Base-by-base conservation (phyloP, 2,329 filamentous ascomycete genomes). In the Bipolaris victoriae region DNA sequence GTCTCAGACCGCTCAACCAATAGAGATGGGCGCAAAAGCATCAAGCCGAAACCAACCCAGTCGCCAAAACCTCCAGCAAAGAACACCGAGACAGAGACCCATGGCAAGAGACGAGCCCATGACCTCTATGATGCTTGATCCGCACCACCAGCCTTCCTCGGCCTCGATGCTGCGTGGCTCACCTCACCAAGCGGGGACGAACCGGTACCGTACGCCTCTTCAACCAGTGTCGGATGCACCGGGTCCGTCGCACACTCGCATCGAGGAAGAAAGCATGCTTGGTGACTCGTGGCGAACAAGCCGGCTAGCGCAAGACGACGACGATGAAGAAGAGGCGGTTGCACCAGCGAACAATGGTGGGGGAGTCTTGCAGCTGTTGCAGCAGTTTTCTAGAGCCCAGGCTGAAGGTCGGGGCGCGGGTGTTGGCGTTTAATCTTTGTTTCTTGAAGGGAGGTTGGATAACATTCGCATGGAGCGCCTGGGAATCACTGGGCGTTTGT, bases 51-150 rank as follows among this genome's bases (percentile, higher is more conserved):
- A 66, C 1, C 71, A 68, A 7, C 33, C 61, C 4, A 57, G 63
- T 7, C 61, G 67, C 10, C 40, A 70, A 46, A 59, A 63, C 26
- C 44, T 65, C 3, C 71, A 69, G 26, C 70, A 69, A 16, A 67
- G 70, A 22, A 64, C 69, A 16, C 61, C 68, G 5, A 61, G 63
- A 51, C 62, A 65, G 49, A 64, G 60, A 9, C 62, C 66, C 35
- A 41, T 52, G 55, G 50, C 61, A 52, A 60, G 66, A 51, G 72
- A 72, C 4, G 90, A 87, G 9, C 88, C 89, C 4, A 88, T 90
- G 83, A 85, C 87, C 16, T 92, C 89, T 1, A 85, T 90, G 63
- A 80, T 93, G 1, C 80, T 93, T 2, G 90, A 93, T 74, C 87
- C 89, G 2, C 89, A 90, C 69, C 88, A 93, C 60, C 89, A 92